Conservation (phyloP, 164 flowering plant species). For the Magnolia kwangsiensis region DNA sequence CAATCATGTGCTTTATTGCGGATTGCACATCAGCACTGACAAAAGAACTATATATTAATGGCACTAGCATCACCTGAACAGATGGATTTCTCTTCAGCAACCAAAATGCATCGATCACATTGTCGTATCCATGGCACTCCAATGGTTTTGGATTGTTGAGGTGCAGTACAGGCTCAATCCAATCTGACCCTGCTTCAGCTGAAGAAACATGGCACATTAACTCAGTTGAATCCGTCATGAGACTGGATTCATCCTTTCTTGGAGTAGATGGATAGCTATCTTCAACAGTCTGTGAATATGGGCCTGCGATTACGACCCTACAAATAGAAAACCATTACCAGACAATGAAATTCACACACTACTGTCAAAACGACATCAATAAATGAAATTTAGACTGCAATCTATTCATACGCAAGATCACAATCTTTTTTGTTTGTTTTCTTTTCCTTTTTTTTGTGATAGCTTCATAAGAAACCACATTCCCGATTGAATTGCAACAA, state of each 20-base stretch:
- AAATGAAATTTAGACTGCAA: too few relatives aligned
- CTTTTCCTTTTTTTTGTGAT: too few relatives aligned
- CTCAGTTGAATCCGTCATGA: conserved; percentile 12
- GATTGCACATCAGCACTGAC: not conserved
- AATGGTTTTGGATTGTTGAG: conserved; percentile 25
- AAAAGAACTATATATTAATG: not conserved
- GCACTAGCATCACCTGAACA: conserved; percentile 52
- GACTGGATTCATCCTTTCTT: conserved; percentile 18
- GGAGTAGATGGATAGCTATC: conserved; percentile 19
- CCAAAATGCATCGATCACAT: conserved; percentile 60
- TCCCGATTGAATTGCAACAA: too few relatives aligned
- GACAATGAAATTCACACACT: too few relatives aligned
- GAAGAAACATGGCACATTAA: conserved; percentile 22
- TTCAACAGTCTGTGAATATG: conserved; percentile 14
- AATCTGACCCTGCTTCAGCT: conserved; percentile 46
- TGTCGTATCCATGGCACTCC: conserved; percentile 30
- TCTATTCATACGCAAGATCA: too few relatives aligned
- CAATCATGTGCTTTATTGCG: too few relatives aligned
- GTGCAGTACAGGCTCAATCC: conserved; percentile 59
- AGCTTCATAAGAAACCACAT: too few relatives aligned
- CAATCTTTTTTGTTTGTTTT: too few relatives aligned
- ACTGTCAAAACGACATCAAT: not conserved
- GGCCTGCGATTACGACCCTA: conserved; percentile 34
- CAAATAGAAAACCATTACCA: not conserved
- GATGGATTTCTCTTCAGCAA: conserved; percentile 59